Evolutionary conservation across 495 filamentous ascomycete genomes (phyloP).

Genomic region (Margaritispora aquatica): DNA sequence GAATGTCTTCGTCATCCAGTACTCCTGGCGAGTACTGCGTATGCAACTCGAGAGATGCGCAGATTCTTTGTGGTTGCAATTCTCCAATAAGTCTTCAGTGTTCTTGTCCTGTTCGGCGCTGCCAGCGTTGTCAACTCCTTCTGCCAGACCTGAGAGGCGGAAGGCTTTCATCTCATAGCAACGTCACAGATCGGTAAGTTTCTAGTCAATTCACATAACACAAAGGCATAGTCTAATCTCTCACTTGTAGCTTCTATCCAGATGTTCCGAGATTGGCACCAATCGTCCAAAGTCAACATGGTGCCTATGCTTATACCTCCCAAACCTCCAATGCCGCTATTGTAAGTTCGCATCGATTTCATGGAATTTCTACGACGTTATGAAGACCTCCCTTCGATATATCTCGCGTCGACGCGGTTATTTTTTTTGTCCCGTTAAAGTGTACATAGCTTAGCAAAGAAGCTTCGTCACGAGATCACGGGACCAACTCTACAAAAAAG

Average conservation of each 20-base stretch:
- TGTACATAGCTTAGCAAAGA: too few species aligned
- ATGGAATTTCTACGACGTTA: not conserved
- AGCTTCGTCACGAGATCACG: too few species aligned
- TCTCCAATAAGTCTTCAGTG: not conserved
- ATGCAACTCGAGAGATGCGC: too few species aligned
- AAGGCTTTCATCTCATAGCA: not conserved
- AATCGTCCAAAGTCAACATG: too few species aligned
- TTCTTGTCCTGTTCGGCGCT: not conserved
- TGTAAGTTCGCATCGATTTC: not conserved
- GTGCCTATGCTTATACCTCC: too few species aligned
- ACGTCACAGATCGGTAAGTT: not conserved
- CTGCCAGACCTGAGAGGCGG: not conserved
- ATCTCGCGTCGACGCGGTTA: not conserved
- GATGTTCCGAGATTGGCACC: too few species aligned
- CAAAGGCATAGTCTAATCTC: too few species aligned
- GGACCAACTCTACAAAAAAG: too few species aligned
- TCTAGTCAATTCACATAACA: not conserved
- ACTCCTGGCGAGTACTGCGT: too few species aligned
- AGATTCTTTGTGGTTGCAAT: not conserved
- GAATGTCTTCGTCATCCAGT: too few species aligned
- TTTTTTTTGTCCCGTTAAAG: not conserved
- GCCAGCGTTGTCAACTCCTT: not conserved
- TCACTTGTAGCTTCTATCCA: too few species aligned
- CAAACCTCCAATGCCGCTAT: not conserved
- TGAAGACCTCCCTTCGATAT: too few species aligned